A percentile compares a stretch with the other conserved stretches of the same genome.
These are phyloP conservation scores for Lachnellula occidentalis DNA, from an alignment of 2,329 filamentous ascomycete genomes.

Conservation along the genomic window DNA sequence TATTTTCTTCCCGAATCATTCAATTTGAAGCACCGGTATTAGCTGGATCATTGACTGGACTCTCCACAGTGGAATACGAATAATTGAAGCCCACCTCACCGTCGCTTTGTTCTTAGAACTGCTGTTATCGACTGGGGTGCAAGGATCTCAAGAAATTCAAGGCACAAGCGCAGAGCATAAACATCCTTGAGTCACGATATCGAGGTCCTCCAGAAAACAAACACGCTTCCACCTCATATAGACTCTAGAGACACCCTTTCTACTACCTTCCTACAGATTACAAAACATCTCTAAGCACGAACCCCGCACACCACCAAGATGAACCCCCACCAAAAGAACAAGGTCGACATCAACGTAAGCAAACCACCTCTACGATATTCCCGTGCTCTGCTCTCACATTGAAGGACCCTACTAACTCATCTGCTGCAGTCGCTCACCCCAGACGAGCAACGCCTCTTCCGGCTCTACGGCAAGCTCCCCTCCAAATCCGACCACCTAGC, in stretches of 20 bases:
- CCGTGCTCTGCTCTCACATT: neutral
- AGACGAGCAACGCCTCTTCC: slow-evolving; percentile 94
- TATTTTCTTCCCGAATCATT: too few species aligned
- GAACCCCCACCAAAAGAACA: slow-evolving; percentile 98
- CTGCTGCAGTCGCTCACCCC: slow-evolving; percentile 71
- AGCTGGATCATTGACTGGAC: too few species aligned
- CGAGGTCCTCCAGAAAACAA: neutral
- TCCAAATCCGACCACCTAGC: slow-evolving; percentile 94
- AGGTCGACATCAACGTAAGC: slow-evolving; percentile 91
- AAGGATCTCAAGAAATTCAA: too few species aligned
- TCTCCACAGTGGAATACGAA: too few species aligned
- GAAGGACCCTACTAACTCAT: neutral
- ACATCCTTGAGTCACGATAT: slow-evolving; percentile 8
- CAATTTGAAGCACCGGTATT: too few species aligned
- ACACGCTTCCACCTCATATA: neutral
- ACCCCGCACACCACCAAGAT: slow-evolving; percentile 44
- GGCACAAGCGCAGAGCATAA: neutral
- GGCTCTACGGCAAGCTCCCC: slow-evolving; percentile 95
- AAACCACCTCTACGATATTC: slow-evolving; percentile 11
- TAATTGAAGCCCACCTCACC: too few species aligned
- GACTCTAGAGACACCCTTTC: neutral
- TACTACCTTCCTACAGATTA: neutral
- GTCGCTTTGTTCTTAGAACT: too few species aligned
- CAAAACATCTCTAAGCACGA: neutral
- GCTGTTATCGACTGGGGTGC: too few species aligned